phyloP scores from a whole-genome alignment of 176 grass and related monocot species.

The Thinopyrum elongatum region DNA sequence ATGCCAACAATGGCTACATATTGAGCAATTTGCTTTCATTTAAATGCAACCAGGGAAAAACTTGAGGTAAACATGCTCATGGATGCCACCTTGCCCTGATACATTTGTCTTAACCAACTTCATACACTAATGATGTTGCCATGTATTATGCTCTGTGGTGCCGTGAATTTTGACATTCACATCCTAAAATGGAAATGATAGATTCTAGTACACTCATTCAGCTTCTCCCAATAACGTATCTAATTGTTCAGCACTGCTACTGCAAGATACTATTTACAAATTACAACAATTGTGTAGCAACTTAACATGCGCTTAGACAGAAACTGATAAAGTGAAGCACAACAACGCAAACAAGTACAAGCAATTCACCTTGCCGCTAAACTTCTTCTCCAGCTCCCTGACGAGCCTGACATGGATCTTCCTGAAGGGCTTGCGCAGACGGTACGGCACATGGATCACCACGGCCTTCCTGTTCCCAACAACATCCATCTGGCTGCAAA shows the following conservation, averaged over 20 bases:
- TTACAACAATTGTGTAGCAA: not conserved
- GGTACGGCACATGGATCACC: slow-evolving; percentile 85
- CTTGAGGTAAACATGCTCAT: not conserved
- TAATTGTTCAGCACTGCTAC: not conserved
- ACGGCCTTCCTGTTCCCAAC: slow-evolving; percentile 83
- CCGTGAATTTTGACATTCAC: not conserved
- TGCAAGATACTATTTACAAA: not conserved
- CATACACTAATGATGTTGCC: not conserved
- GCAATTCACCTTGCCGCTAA: slow-evolving; percentile 80
- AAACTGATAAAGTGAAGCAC: not conserved
- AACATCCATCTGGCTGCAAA: slow-evolving; percentile 74
- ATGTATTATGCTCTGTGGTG: not conserved
- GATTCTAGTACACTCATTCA: not conserved
- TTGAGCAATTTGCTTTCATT: not conserved
- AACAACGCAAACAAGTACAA: not conserved
- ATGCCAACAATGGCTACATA: not conserved
- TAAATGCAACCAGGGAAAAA: not conserved
- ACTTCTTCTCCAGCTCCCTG: slow-evolving; percentile 98
- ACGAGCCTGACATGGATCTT: slow-evolving; percentile 92
- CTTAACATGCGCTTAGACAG: not conserved
- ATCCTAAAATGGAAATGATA: not conserved
- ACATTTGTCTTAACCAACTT: not conserved
- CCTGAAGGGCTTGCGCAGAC: slow-evolving; percentile 77
- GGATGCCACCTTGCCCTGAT: not conserved
- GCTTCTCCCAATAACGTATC: not conserved